Percentiles rank a stretch among this genome's conserved stretches.
Evolutionary conservation across 345 rosid species (phyloP).

Genomic region (Arabis hirsuta): DNA sequence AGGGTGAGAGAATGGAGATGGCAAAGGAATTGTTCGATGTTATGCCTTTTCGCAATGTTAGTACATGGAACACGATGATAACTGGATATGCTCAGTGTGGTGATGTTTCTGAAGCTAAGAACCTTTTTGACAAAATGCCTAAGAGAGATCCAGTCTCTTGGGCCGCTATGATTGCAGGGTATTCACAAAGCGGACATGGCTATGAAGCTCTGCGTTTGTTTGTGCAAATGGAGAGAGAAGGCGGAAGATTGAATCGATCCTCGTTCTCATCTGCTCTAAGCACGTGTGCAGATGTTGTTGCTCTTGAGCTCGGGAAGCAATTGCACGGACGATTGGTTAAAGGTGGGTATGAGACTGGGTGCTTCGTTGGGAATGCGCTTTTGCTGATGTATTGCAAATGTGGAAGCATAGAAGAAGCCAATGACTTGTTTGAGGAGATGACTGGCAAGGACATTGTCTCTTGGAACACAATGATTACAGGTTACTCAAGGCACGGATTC

Average conservation of each 20-base stretch:
- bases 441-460: slow-evolving; percentile 61
- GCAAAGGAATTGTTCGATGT: slow-evolving; percentile 66
- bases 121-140: slow-evolving; percentile 60
- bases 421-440: slow-evolving; percentile 59
- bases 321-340: slow-evolving; percentile 67
- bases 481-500: slow-evolving; percentile 73
- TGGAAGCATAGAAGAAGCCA: slow-evolving; percentile 74
- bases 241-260: slow-evolving; percentile 66
- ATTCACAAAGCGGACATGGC: slow-evolving; percentile 58
- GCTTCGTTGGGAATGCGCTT: slow-evolving; percentile 70
- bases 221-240: slow-evolving; percentile 63
- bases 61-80: slow-evolving; percentile 77
- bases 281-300: slow-evolving; percentile 65
- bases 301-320: slow-evolving; percentile 72
- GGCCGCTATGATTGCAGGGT: slow-evolving; percentile 80
- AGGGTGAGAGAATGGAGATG: slow-evolving; percentile 54
- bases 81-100: slow-evolving; percentile 68
- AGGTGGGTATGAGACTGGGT: slow-evolving; percentile 65
- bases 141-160: slow-evolving; percentile 65
- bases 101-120: slow-evolving; percentile 51
- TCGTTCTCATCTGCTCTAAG: slow-evolving; percentile 63
- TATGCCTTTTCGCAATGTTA: slow-evolving; percentile 55
- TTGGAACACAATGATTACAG: slow-evolving; percentile 75
- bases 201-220: slow-evolving; percentile 60
- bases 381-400: slow-evolving; percentile 77